Percentiles rank a stretch among this genome's conserved stretches.
Conservation (phyloP, 352 stramenopile species). For the Globisporangium barbulae region DNA sequence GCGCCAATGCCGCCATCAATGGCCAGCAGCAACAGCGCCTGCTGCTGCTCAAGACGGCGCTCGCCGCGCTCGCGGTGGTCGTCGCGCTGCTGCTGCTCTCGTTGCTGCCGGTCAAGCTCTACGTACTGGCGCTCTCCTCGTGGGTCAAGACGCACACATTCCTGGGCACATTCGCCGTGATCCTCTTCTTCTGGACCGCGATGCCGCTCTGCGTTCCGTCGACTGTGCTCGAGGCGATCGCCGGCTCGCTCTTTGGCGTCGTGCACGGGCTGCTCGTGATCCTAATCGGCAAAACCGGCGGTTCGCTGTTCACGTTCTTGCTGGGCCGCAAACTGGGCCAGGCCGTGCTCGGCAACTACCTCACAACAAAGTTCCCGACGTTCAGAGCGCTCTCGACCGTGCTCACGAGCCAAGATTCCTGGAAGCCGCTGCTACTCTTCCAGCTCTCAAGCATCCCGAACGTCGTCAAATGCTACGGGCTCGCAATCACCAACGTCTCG, state of each 20-base stretch:
- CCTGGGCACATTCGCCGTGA: slow-evolving; percentile 45
- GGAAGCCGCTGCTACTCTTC: slow-evolving; percentile 76
- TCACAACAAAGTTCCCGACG: slow-evolving; percentile 53
- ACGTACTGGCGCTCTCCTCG: slow-evolving; percentile 31
- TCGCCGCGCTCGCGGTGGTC: neutral
- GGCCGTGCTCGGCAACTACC: slow-evolving; percentile 55
- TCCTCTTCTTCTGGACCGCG: slow-evolving; percentile 56
- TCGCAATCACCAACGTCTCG: slow-evolving; percentile 71
- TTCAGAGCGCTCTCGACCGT: slow-evolving; percentile 69
- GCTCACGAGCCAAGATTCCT: slow-evolving; percentile 49
- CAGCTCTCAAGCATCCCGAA: slow-evolving; percentile 79
- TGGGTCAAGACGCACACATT: slow-evolving; percentile 56
- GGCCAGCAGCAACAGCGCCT: neutral
- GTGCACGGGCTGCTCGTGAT: slow-evolving; percentile 49
- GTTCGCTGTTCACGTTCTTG: slow-evolving; percentile 65
- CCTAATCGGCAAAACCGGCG: slow-evolving; percentile 60
- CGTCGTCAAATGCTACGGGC: slow-evolving; percentile 75
- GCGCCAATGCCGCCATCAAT: neutral
- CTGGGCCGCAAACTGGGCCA: slow-evolving; percentile 55
- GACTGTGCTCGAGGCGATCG: slow-evolving; percentile 61
- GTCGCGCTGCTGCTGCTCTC: slow-evolving; percentile 27
- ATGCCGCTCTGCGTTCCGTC: slow-evolving; percentile 69
- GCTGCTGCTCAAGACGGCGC: slow-evolving; percentile 4
- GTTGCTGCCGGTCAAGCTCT: slow-evolving; percentile 43
- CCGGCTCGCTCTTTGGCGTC: slow-evolving; percentile 67